These are phyloP conservation scores for Mortierella sp. DNA, from an alignment of 371 early-diverging fungal genomes.

Conservation along the genomic window DNA sequence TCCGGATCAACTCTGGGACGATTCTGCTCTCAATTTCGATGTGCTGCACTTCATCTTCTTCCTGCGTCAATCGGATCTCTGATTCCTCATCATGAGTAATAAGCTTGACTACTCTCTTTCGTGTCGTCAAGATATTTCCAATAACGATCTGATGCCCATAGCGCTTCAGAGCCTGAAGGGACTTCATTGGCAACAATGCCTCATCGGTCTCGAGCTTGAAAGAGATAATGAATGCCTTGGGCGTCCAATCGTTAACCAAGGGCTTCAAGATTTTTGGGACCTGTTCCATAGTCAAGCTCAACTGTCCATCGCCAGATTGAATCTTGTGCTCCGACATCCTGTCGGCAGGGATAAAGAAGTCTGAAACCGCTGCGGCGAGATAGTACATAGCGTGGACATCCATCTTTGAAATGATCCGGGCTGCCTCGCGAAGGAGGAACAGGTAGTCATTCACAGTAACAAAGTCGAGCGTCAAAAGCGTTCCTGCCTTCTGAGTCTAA, in stretches of 20 bases:
- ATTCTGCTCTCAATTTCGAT: constrained; percentile 92
- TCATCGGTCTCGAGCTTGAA: constrained; percentile 99
- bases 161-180: constrained; percentile 80
- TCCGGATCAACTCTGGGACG: constrained; percentile 79
- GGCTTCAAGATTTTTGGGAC: constrained; percentile 97
- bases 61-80: constrained; percentile 73
- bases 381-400: constrained; percentile 89
- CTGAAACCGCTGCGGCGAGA: constrained; percentile 98
- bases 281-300: constrained; percentile 90
- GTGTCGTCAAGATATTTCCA: constrained; percentile 91
- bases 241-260: constrained; percentile 93
- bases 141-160: constrained; percentile 98
- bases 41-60: constrained; percentile 66
- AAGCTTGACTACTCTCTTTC: constrained; percentile 88
- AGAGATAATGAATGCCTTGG: constrained; percentile 89
- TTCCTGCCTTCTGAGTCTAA: constrained; percentile 70
- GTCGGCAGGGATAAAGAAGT: constrained; percentile 94
- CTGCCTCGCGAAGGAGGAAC: constrained; percentile 85
- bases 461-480: constrained; percentile 86
- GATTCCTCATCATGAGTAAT: constrained; percentile 70
- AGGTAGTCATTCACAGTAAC: constrained; percentile 95
- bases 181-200: constrained; percentile 82
- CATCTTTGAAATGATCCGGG: constrained; percentile 75
- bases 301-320: constrained; percentile 88
- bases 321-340: constrained; percentile 93